Conservation (phyloP, 305 asterid species). For the Plantago lanceolata region DNA sequence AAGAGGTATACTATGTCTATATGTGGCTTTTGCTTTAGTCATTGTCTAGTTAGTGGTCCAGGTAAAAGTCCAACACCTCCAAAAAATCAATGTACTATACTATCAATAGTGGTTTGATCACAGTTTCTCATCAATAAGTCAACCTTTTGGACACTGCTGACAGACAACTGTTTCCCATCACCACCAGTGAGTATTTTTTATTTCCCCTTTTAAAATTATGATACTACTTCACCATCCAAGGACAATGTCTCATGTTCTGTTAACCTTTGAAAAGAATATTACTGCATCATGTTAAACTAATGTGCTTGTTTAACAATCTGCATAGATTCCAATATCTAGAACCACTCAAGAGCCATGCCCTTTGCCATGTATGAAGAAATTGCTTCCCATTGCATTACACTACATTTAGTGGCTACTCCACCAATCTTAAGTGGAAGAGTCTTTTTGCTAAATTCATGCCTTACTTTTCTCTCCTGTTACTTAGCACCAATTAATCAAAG, state of each 20-base stretch:
- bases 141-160: conserved; percentile 38
- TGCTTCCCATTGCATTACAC: conserved; percentile 23
- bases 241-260: conserved; percentile 9
- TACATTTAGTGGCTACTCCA: conserved; percentile 19
- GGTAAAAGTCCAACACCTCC: conserved; percentile 25
- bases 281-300: neutral
- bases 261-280: neutral
- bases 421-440: conserved; percentile 12
- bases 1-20: conserved; percentile 7
- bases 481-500: too few relatives aligned
- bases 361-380: conserved; percentile 15
- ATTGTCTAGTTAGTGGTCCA: conserved; percentile 33
- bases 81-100: conserved; percentile 27
- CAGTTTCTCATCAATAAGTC: conserved; percentile 34
- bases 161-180: conserved; percentile 48
- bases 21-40: conserved; percentile 29
- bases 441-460: neutral
- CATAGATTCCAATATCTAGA: conserved; percentile 12
- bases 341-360: conserved; percentile 15
- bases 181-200: neutral
- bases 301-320: conserved; percentile 6
- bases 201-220: neutral
- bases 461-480: too few relatives aligned
- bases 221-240: neutral
- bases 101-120: conserved; percentile 24